Percentiles rank a stretch among this genome's conserved stretches.
Evolutionary conservation across 2,329 filamentous ascomycete species (phyloP).

Genomic region (Intubia oerlemansii): DNA sequence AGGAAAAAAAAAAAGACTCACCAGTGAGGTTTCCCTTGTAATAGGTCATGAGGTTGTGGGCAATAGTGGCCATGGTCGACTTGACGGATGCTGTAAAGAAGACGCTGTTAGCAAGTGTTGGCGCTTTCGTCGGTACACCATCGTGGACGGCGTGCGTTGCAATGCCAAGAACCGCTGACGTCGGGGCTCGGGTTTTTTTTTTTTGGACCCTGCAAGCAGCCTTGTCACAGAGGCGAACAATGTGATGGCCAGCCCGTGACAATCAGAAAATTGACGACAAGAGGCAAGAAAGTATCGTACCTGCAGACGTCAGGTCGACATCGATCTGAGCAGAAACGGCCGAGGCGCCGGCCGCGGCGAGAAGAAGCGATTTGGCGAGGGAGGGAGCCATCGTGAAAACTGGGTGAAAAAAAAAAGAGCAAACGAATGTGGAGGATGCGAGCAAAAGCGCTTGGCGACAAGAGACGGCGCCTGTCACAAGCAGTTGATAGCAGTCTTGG

Average conservation of each 20-base stretch:
- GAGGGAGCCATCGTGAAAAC: constrained; percentile 3
- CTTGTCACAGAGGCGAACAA: too few species aligned
- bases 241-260: too few species aligned
- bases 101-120: background rate
- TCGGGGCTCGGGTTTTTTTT: too few species aligned
- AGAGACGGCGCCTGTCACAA: too few species aligned
- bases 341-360: constrained; percentile 5
- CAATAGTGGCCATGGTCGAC: constrained; percentile 22
- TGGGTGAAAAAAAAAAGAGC: background rate
- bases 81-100: constrained; percentile 28
- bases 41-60: constrained; percentile 26
- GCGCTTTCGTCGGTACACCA: too few species aligned
- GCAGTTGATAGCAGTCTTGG: too few species aligned
- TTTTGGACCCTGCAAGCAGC: too few species aligned
- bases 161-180: background rate
- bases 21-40: constrained; percentile 25
- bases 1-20: background rate
- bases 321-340: constrained; percentile 5
- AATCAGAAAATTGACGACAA: too few species aligned
- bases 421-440: constrained; percentile 1
- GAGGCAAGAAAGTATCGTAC: constrained; percentile 4
- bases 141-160: too few species aligned
- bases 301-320: constrained; percentile 5
- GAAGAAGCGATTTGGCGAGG: constrained; percentile 3
- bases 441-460: too few species aligned